These are phyloP conservation scores for Chenopodium suecicum DNA, from an alignment of 148 eudicot genomes.

Conservation along the genomic window DNA sequence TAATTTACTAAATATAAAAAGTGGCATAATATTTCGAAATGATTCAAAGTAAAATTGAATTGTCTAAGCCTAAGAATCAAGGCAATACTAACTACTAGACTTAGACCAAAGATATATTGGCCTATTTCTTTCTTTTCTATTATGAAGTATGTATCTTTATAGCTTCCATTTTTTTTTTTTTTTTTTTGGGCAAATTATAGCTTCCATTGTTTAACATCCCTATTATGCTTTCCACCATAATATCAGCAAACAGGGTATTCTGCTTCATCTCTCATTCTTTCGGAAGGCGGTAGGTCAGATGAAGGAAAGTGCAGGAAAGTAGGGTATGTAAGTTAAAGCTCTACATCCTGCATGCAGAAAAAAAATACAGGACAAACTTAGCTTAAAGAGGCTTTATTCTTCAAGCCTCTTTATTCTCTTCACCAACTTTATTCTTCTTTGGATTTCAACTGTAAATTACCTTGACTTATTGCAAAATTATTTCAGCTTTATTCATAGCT, in stretches of 20 bases:
- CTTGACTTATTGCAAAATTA: background rate
- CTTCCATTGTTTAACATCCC: background rate
- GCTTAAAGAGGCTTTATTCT: slow-evolving; percentile 15
- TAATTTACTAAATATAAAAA: too few species aligned
- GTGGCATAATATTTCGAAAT: too few species aligned
- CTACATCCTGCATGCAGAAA: background rate
- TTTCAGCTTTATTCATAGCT: slow-evolving; percentile 5
- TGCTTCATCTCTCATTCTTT: background rate
- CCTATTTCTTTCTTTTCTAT: too few species aligned
- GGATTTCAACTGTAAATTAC: slow-evolving; percentile 11
- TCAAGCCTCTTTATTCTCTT: slow-evolving; percentile 10
- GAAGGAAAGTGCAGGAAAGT: background rate
- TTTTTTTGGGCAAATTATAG: too few species aligned
- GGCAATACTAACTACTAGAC: too few species aligned
- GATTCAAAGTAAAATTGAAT: too few species aligned
- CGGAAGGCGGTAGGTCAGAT: background rate
- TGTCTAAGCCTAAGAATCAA: too few species aligned
- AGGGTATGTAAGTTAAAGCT: background rate
- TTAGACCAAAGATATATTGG: too few species aligned
- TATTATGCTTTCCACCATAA: background rate
- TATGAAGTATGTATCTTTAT: too few species aligned
- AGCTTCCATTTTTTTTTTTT: background rate
- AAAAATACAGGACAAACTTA: slow-evolving; percentile 15
- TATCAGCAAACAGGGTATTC: background rate
- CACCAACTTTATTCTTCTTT: slow-evolving; percentile 15